Evolutionary conservation across 2,329 filamentous ascomycete genomes (phyloP).

Genomic region (Dothideomycetes sp.): DNA sequence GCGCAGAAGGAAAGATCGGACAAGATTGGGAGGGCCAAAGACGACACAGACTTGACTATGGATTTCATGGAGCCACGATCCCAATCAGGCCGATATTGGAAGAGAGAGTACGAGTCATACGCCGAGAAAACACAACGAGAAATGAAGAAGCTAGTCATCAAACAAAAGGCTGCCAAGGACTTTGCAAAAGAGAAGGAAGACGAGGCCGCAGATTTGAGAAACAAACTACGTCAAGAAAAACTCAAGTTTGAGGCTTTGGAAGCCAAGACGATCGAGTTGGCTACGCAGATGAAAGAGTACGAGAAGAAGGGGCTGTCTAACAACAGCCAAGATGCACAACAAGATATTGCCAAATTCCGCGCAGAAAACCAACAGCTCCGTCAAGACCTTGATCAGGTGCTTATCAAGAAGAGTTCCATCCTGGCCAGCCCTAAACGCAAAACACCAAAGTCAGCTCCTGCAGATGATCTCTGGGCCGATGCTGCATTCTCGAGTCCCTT

Average conservation of each 20-base stretch:
- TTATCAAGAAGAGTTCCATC: constrained; percentile 2
- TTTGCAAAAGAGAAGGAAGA: constrained; percentile 70
- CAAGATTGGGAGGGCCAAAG: constrained; percentile 26
- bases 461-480: constrained; percentile 10
- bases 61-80: constrained; percentile 67
- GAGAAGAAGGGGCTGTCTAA: constrained; percentile 22
- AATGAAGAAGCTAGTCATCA: constrained; percentile 68
- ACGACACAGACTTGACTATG: constrained; percentile 55
- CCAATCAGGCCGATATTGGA: constrained; percentile 71
- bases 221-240: constrained; percentile 59
- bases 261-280: constrained; percentile 50
- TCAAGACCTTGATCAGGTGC: constrained; percentile 1
- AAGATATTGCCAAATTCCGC: constrained; percentile 5
- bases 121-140: constrained; percentile 62
- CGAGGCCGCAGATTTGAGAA: constrained; percentile 57
- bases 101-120: constrained; percentile 65
- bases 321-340: neutral
- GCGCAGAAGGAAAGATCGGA: constrained; percentile 22
- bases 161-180: constrained; percentile 70
- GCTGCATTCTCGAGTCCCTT: constrained; percentile 10
- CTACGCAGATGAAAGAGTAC: constrained; percentile 45
- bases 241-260: constrained; percentile 57
- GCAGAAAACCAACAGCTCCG: constrained; percentile 3
- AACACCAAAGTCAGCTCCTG: constrained; percentile 3
- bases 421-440: constrained; percentile 4